Evolutionary conservation across 2,329 filamentous ascomycete species (phyloP).

Genomic region (Xylogone sp.): DNA sequence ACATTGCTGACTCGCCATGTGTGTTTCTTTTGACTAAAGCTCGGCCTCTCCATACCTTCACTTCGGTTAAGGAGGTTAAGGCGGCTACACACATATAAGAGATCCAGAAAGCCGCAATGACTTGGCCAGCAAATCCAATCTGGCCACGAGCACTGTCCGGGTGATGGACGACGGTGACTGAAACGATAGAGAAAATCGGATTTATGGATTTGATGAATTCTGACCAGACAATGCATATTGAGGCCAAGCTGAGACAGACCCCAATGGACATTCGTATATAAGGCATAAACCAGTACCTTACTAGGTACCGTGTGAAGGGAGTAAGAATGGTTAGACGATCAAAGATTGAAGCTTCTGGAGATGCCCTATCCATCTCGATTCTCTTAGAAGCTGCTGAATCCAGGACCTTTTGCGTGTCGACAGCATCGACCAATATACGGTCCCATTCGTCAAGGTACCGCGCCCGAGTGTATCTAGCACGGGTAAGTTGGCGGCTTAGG

Average conservation of each 20-base stretch:
- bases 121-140: conserved; percentile 81
- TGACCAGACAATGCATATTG: conserved; percentile 84
- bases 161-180: conserved; percentile 54
- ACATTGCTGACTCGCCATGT: conserved; percentile 88
- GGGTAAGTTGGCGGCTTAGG: conserved; percentile 74
- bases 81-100: conserved; percentile 94
- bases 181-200: conserved; percentile 69
- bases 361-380: conserved; percentile 66
- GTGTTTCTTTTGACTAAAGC: conserved; percentile 89
- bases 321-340: conserved; percentile 61
- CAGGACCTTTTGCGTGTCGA: conserved; percentile 74
- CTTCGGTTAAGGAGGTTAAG: conserved; percentile 81
- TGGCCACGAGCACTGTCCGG: conserved; percentile 64
- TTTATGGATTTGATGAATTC: conserved; percentile 84
- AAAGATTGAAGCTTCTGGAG: conserved; percentile 51
- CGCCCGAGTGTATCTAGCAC: conserved; percentile 77
- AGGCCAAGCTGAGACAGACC: conserved; percentile 68
- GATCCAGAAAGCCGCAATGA: conserved; percentile 83
- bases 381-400: conserved; percentile 78
- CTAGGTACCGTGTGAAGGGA: conserved; percentile 76
- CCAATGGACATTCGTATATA: conserved; percentile 61
- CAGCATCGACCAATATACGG: conserved; percentile 68
- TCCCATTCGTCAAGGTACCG: conserved; percentile 87
- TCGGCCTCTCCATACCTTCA: conserved; percentile 96
- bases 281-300: conserved; percentile 72